A percentile compares a stretch with the other conserved stretches of the same genome.
These are phyloP conservation scores for Cystofilobasidium bisporidii DNA, from an alignment of 768 basidiomycete genomes.

Conservation along the genomic window DNA sequence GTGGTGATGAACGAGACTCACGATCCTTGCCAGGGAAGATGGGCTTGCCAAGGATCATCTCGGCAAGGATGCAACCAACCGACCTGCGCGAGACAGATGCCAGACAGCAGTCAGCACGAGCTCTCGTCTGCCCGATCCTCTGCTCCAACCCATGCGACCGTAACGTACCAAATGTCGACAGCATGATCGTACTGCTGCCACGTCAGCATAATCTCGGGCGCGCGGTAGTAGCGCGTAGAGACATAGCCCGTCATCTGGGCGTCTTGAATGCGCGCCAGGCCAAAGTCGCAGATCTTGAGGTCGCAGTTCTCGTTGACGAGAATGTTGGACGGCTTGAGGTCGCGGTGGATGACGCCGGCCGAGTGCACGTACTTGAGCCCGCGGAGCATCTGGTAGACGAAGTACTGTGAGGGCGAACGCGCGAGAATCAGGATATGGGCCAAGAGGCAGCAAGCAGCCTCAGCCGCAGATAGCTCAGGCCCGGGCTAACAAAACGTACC, in stretches of 20 bases:
- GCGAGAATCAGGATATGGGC: no score
- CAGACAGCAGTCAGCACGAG: no score
- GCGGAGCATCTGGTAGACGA: slow-evolving; percentile 96
- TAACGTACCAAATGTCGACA: slow-evolving; percentile 94
- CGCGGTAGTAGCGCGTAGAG: slow-evolving; percentile 96
- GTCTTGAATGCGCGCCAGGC: slow-evolving; percentile 94
- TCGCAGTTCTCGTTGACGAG: slow-evolving; percentile 99
- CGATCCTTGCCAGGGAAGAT: slow-evolving; percentile 99
- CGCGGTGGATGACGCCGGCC: slow-evolving; percentile 95
- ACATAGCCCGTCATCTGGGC: slow-evolving; percentile 99
- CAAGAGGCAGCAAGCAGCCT: no score
- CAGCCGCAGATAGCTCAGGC: no score
- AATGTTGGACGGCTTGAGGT: slow-evolving; percentile 99
- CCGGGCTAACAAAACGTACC: no score
- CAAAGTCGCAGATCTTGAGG: slow-evolving; percentile 99
- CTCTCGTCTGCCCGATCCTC: no score
- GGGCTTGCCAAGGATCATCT: slow-evolving; percentile 98
- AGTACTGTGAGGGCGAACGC: slow-evolving; percentile 53
- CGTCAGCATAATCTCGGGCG: slow-evolving; percentile 99
- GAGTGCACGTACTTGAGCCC: slow-evolving; percentile 99
- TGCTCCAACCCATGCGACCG: no score
- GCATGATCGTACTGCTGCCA: slow-evolving; percentile 99
- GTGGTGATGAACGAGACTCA: slow-evolving; percentile 57
- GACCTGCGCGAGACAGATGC: background rate
- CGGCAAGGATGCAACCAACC: slow-evolving; percentile 97